These are phyloP conservation scores for Cocos nucifera DNA, from an alignment of 176 grass and related monocot genomes.

Conservation along the genomic window DNA sequence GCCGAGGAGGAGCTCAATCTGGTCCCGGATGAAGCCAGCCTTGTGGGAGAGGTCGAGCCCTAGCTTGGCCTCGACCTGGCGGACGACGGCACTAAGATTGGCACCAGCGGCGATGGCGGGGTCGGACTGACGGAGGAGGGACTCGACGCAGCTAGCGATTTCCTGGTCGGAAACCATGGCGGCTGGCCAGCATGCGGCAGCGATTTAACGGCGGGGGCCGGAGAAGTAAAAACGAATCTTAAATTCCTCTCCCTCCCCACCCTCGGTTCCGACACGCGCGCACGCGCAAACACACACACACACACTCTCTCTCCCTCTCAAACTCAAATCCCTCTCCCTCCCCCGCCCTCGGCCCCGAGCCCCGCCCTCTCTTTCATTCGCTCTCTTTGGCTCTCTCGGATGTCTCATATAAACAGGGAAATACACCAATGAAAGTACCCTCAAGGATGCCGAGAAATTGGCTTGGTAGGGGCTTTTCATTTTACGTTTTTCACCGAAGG, in stretches of 20 bases:
- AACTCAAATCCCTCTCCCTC: conserved; percentile 43
- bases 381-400: not conserved
- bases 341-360: conserved; percentile 5
- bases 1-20: conserved; percentile 7
- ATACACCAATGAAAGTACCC: too few species aligned
- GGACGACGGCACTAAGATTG: not conserved
- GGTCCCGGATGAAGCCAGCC: conserved; percentile 2
- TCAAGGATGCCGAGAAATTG: too few species aligned
- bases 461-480: too few species aligned
- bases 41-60: not conserved
- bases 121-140: conserved; percentile 1
- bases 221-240: conserved; percentile 26
- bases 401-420: not conserved
- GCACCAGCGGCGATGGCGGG: not conserved
- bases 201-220: not conserved
- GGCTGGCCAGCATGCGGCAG: not conserved
- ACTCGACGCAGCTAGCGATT: conserved; percentile 13
- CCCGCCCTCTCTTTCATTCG: conserved; percentile 6
- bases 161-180: conserved; percentile 10
- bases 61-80: conserved; percentile 9
- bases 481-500: too few species aligned
- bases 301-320: not conserved
- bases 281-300: too few species aligned
- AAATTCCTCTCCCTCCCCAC: conserved; percentile 39
- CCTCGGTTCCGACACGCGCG: conserved; percentile 12